phyloP scores from a whole-genome alignment of 2,329 filamentous ascomycete species.

The Exophiala sp. region DNA sequence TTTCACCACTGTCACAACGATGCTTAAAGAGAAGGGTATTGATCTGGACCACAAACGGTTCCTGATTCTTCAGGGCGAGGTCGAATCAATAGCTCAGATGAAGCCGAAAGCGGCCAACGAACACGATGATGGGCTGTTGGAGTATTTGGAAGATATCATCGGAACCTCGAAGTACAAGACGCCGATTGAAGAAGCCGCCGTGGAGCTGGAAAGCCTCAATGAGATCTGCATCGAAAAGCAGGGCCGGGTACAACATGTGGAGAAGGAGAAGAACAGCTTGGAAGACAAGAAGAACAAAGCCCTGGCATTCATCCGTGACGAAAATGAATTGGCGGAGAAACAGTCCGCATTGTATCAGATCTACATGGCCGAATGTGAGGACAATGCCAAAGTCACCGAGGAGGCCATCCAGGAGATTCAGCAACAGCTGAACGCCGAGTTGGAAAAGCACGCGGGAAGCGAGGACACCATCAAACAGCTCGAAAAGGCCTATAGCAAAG shows the following conservation, averaged over 20 bases:
- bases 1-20: slow-evolving; percentile 82
- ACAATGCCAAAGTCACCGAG: slow-evolving; percentile 81
- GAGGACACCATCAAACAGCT: slow-evolving; percentile 86
- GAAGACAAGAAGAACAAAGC: slow-evolving; percentile 98
- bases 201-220: slow-evolving; percentile 86
- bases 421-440: slow-evolving; percentile 73
- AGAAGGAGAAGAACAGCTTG: slow-evolving; percentile 88
- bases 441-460: slow-evolving; percentile 85
- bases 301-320: slow-evolving; percentile 77
- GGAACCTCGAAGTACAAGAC: slow-evolving; percentile 98
- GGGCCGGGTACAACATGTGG: slow-evolving; percentile 89
- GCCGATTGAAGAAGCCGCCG: slow-evolving; percentile 87
- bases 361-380: slow-evolving; percentile 77
- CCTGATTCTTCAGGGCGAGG: slow-evolving; percentile 92
- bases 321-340: slow-evolving; percentile 86
- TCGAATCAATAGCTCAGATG: slow-evolving; percentile 99
- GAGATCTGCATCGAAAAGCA: slow-evolving; percentile 95
- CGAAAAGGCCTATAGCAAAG: slow-evolving; percentile 74
- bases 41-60: slow-evolving; percentile 98
- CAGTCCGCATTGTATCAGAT: slow-evolving; percentile 90
- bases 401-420: slow-evolving; percentile 91
- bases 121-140: slow-evolving; percentile 90
- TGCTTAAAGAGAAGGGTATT: slow-evolving; percentile 81
- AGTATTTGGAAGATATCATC: slow-evolving; percentile 98
- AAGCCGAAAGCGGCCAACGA: slow-evolving; percentile 93